A percentile compares a stretch with the other conserved stretches of the same genome.
phyloP scores from a whole-genome alignment of 2,329 filamentous ascomycete species.

The Phoma sp. region DNA sequence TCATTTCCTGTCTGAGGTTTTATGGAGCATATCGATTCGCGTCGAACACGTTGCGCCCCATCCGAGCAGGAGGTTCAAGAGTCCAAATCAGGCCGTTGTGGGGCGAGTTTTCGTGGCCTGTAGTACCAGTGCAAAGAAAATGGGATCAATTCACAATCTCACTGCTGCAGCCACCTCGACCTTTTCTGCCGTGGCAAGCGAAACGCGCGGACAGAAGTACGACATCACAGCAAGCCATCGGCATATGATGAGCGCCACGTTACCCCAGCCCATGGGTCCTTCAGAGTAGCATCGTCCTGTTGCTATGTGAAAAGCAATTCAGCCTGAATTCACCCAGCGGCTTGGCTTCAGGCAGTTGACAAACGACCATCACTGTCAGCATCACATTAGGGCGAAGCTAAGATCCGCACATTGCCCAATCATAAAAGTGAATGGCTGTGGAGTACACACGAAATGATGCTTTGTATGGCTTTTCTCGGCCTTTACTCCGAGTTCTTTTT shows the following conservation, averaged over 20 bases:
- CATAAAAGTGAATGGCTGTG: not conserved
- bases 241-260: not conserved
- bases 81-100: too few relatives aligned
- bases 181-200: not conserved
- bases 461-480: slow-evolving; percentile 2
- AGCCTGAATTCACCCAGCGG: slow-evolving; percentile 14
- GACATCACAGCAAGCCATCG: not conserved
- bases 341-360: slow-evolving; percentile 17
- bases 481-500: not conserved
- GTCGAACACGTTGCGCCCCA: too few relatives aligned
- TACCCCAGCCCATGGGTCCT: not conserved
- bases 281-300: not conserved
- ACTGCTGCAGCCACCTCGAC: not conserved
- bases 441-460: not conserved
- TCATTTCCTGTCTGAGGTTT: too few relatives aligned
- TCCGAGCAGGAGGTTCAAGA: too few relatives aligned
- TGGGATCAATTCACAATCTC: not conserved
- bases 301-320: not conserved
- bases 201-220: not conserved
- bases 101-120: too few relatives aligned
- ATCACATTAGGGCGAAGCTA: not conserved
- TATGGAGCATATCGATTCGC: too few relatives aligned
- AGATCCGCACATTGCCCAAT: slow-evolving; percentile 3
- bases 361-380: slow-evolving; percentile 10
- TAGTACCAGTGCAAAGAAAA: too few relatives aligned